Base-by-base conservation (phyloP, 2,329 filamentous ascomycete genomes). In the Metarhizium robertsii region DNA sequence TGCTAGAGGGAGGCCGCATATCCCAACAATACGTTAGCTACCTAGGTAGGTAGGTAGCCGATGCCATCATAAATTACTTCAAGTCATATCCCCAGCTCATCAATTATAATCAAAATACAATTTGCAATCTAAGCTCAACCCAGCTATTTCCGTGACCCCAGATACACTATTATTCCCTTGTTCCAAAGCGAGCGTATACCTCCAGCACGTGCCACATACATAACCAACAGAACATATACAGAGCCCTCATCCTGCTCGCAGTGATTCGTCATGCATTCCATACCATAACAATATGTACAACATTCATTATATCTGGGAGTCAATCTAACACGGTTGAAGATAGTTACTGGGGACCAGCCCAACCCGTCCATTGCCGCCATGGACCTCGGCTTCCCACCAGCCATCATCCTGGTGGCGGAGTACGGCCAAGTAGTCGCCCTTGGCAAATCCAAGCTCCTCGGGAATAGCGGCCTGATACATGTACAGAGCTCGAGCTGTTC, bases 351-450 rank as follows among this genome's bases (percentile, higher is more conserved):
- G 84, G 61, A 87, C 83, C 65, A 87, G 75, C 58, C 84, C 84
- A 56, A 78, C 68, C 52, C 72, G 77, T 52, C 79, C 83, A 59
- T 78, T 80, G 60, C 79, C 78, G 29, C 86, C 85, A 49, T 92
- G 88, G 45, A 96, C 83, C 70, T 96, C 92, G 13, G 95, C 95
- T 74, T 99, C 94, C 94, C 95, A 99, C 94, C 94, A 99, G 20
- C 94, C 94, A 67, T 99, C 94, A 68, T 99, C 94, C 72, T 99
- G 94, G 65, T 95, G 84, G 58, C 92, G 81, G 50, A 96, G 76
- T 14, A 99, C 85, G 2, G 92, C 90, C 14, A 99, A 78, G 57
- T 92, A 84, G 67, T 99, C 95, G 50, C 92, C 92, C 75, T 99
- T 99, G 50, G 79, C 79, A 70, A 99, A 99, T 14, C 88, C 87